These are phyloP conservation scores for Aciculoconidium aculeatum DNA, from an alignment of 805 yeast genomes.

Conservation along the genomic window DNA sequence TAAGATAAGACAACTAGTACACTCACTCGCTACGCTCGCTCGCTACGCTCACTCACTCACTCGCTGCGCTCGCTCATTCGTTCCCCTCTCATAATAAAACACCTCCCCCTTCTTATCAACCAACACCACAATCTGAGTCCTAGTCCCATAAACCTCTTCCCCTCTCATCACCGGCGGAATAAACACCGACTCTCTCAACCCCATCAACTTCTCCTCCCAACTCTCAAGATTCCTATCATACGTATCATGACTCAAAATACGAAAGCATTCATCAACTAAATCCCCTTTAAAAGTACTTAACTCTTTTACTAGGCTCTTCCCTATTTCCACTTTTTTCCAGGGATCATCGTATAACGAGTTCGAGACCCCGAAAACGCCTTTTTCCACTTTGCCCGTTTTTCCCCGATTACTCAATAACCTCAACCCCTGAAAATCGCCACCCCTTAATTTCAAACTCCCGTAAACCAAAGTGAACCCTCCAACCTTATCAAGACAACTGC, in stretches of 20 bases:
- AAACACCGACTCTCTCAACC: slow-evolving; percentile 56
- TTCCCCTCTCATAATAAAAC: slow-evolving; percentile 59
- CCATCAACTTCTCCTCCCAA: slow-evolving; percentile 21
- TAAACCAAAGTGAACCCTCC: slow-evolving; percentile 64
- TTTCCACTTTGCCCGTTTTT: slow-evolving; percentile 30
- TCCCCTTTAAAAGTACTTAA: slow-evolving; percentile 23
- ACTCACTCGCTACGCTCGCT: too few relatives aligned
- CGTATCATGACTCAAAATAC: slow-evolving; percentile 42
- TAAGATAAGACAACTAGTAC: too few relatives aligned
- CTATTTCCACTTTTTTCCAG: slow-evolving; percentile 70
- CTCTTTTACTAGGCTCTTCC: slow-evolving; percentile 25
- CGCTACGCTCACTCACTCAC: too few relatives aligned
- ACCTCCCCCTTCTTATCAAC: slow-evolving; percentile 47
- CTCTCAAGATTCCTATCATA: slow-evolving; percentile 25
- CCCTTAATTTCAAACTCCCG: slow-evolving; percentile 41
- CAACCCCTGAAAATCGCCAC: too few relatives aligned
- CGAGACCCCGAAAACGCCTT: slow-evolving; percentile 48
- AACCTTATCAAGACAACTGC: slow-evolving; percentile 22
- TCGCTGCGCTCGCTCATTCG: too few relatives aligned
- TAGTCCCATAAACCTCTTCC: slow-evolving; percentile 72
- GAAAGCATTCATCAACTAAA: slow-evolving; percentile 48
- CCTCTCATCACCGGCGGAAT: slow-evolving; percentile 56
- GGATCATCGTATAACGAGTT: slow-evolving; percentile 61
- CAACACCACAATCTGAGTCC: slow-evolving; percentile 77
- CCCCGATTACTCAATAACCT: slow-evolving; percentile 48